Base-by-base conservation (phyloP, 2,329 filamentous ascomycete species). In the Coniochaeta sp. region DNA sequence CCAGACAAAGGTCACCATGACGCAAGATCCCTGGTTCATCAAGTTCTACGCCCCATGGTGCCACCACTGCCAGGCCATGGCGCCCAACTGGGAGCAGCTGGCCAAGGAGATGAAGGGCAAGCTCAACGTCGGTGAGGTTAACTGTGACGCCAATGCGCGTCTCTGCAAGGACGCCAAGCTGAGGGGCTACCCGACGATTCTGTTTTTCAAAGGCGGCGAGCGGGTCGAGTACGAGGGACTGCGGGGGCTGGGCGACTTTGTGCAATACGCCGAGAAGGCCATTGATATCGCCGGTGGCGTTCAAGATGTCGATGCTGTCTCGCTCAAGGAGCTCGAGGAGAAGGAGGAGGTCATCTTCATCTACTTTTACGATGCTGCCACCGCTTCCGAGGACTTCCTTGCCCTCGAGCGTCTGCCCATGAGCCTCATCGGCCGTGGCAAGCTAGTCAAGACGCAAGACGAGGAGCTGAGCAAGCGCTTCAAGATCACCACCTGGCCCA, bases 21-120 rank as follows among this genome's bases (percentile, higher is more conserved):
- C 90, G 0, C 83, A 88, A 57, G 91, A 97, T 56, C 86, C 91
- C 6, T 99, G 94, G 94, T 96, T 99, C 65, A 84, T 99, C 76
- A 99, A 99, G 70, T 97, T 99, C 67, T 97, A 96, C 67, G 91
- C 90, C 16, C 95, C 94, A 6, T 97, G 92, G 94, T 99, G 94
- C 68, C 83, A 85, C 60, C 94, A 99, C 70, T 99, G 95, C 69
- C 89, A 96, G 71, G 89, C 89, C 32, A 83, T 99, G 78, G 89
- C 87, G 31, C 88, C 94, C 3, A 91, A 84, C 57, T 99, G 94
- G 94, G 76, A 83, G 55, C 87, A 92, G 62, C 82, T 99, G 70
- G 88, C 88, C 42, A 91, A 91, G 65, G 89, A 92, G 63, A 94
- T 96, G 89, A 83, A 91, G 68, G 88, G 87, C 40, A 85, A 82